phyloP scores from a whole-genome alignment of 2,329 filamentous ascomycete species.

The Fusarium chlamydosporum region DNA sequence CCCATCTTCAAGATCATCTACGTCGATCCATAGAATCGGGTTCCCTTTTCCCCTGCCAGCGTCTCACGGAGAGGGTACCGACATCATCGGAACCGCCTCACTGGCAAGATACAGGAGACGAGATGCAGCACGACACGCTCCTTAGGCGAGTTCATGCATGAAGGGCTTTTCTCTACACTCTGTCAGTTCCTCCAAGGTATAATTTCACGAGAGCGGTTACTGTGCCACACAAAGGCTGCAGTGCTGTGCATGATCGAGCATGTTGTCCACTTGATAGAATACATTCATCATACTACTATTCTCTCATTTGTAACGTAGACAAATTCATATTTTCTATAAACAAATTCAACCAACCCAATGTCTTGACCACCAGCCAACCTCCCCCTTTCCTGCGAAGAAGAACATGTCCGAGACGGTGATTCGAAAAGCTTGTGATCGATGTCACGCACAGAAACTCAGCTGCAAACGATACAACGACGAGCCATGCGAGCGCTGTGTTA shows the following conservation, averaged over 20 bases:
- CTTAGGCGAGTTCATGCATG: slow-evolving; percentile 47
- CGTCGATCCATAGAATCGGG: slow-evolving; percentile 44
- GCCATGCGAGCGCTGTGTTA: slow-evolving; percentile 60
- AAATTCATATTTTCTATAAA: slow-evolving; percentile 27
- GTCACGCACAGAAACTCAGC: slow-evolving; percentile 62
- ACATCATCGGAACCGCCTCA: slow-evolving; percentile 46
- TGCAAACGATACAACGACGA: slow-evolving; percentile 60
- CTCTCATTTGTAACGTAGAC: not conserved
- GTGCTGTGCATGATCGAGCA: slow-evolving; percentile 4
- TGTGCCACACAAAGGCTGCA: slow-evolving; percentile 35
- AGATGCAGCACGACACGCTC: slow-evolving; percentile 39
- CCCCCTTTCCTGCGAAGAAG: slow-evolving; percentile 40
- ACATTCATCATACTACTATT: not conserved
- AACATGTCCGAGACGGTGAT: slow-evolving; percentile 58
- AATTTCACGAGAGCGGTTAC: slow-evolving; percentile 8
- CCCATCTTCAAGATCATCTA: not conserved
- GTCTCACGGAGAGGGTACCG: slow-evolving; percentile 46
- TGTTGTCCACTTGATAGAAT: not conserved
- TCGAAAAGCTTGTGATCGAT: slow-evolving; percentile 64
- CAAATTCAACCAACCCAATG: slow-evolving; percentile 44
- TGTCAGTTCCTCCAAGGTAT: not conserved
- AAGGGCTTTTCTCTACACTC: slow-evolving; percentile 5
- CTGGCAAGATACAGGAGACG: slow-evolving; percentile 42
- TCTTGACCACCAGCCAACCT: slow-evolving; percentile 43
- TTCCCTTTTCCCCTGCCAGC: slow-evolving; percentile 10